Percentiles rank a stretch among this genome's conserved stretches.
Evolutionary conservation across 2,329 filamentous ascomycete species (phyloP).

Genomic region (Aplosporella prunicola): DNA sequence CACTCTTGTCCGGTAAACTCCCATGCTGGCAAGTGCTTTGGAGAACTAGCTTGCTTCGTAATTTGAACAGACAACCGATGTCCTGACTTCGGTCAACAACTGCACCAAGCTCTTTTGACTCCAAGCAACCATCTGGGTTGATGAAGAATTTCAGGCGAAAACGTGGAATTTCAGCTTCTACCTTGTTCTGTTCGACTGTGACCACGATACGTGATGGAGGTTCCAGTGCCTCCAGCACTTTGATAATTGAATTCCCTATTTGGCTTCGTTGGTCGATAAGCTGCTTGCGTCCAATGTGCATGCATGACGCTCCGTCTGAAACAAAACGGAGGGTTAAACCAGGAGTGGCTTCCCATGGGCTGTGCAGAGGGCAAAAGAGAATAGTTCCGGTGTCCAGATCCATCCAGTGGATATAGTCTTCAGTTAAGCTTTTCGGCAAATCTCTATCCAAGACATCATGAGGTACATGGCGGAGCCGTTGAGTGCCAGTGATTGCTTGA

Average conservation of each 20-base stretch:
- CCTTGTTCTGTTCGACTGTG: not conserved
- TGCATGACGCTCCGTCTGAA: not conserved
- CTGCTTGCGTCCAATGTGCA: constrained; percentile 10
- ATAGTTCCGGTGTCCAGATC: constrained; percentile 12
- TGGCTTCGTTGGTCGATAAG: not conserved
- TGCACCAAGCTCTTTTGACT: constrained; percentile 44
- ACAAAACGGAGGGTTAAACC: not conserved
- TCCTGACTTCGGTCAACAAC: constrained; percentile 22
- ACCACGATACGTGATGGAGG: not conserved
- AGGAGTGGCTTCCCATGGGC: constrained; percentile 19
- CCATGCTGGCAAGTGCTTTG: not conserved
- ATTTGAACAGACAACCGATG: constrained; percentile 24
- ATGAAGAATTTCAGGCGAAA: constrained; percentile 41
- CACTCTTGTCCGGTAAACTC: not conserved
- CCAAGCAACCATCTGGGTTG: constrained; percentile 10
- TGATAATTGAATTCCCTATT: not conserved
- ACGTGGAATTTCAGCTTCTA: constrained; percentile 35
- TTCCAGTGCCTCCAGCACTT: constrained; percentile 1
- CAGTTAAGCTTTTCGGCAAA: constrained; percentile 25
- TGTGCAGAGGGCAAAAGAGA: constrained; percentile 24
- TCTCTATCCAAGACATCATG: constrained; percentile 15
- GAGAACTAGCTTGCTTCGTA: constrained; percentile 43
- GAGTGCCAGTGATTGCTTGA: constrained; percentile 10
- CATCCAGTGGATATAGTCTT: constrained; percentile 21
- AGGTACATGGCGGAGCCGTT: constrained; percentile 27